Percentiles rank a stretch among this genome's conserved stretches.
Evolutionary conservation across 1,284 basidiomycete genomes (phyloP).

Genomic region (Bjerkandera adusta): DNA sequence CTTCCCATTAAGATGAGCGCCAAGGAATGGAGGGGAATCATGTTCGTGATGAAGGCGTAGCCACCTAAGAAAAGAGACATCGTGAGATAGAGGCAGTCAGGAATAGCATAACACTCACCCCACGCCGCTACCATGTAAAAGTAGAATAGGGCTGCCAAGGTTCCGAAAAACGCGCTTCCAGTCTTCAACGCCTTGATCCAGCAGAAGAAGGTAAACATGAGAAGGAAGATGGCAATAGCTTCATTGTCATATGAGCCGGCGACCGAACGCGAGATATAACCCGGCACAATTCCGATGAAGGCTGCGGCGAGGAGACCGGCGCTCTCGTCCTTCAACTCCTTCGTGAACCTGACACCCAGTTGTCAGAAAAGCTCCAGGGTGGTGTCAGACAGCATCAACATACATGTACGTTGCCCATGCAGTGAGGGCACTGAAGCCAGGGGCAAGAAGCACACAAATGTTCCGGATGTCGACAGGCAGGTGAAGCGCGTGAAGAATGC

Average conservation of each 20-base stretch:
- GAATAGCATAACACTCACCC: conserved; percentile 55
- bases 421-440: conserved; percentile 94
- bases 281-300: conserved; percentile 97
- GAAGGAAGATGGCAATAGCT: conserved; percentile 99
- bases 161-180: conserved; percentile 91
- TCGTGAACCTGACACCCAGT: conserved; percentile 74
- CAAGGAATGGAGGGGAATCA: conserved; percentile 96
- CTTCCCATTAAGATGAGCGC: conserved; percentile 97
- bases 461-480: conserved; percentile 98
- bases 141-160: conserved; percentile 92
- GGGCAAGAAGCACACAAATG: conserved; percentile 95
- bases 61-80: conserved; percentile 56
- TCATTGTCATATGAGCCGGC: conserved; percentile 99
- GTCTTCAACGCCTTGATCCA: conserved; percentile 98
- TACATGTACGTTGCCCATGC: conserved; percentile 98
- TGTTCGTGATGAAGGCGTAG: conserved; percentile 99
- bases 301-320: conserved; percentile 96
- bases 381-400: conserved; percentile 26
- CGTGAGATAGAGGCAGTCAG: conserved; percentile 2
- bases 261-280: conserved; percentile 98
- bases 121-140: conserved; percentile 99
- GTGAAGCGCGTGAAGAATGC: conserved; percentile 82
- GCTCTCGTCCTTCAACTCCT: conserved; percentile 91
- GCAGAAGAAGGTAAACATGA: conserved; percentile 98
- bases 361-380: not conserved